Conservation (phyloP, 2,329 filamentous ascomycete species). For the Ascochyta clinopodiicola region DNA sequence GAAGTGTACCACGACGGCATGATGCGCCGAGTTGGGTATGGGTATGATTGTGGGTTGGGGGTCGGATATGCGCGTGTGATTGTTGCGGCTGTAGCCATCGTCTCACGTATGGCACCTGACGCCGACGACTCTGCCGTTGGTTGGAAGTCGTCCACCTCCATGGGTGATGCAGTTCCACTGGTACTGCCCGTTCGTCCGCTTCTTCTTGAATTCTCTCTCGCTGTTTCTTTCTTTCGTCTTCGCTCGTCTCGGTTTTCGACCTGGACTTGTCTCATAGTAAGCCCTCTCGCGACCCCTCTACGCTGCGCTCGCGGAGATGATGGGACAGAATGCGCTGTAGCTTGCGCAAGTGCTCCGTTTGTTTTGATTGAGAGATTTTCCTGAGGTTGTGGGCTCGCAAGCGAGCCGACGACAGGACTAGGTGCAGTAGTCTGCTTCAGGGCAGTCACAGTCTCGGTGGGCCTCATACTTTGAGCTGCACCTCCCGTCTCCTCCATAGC, state of each 20-base stretch:
- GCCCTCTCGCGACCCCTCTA: not conserved
- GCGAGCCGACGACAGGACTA: not conserved
- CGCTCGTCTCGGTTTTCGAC: not conserved
- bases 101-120: not conserved
- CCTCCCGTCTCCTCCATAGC: not conserved
- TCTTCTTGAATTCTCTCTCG: not conserved
- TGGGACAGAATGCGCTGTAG: not conserved
- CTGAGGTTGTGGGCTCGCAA: not conserved
- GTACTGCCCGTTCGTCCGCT: not conserved
- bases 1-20: slow-evolving; percentile 25
- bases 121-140: slow-evolving; percentile 7
- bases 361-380: not conserved
- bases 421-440: not conserved
- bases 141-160: not conserved
- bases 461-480: not conserved
- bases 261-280: not conserved
- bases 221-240: not conserved
- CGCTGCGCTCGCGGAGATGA: not conserved
- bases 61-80: not conserved
- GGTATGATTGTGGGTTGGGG: not conserved
- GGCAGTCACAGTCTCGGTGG: not conserved
- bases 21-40: not conserved
- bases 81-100: not conserved
- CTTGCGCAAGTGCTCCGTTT: not conserved
- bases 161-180: not conserved